Evolutionary conservation across 2,329 filamentous ascomycete species (phyloP).

Genomic region (Xylaria sp.): DNA sequence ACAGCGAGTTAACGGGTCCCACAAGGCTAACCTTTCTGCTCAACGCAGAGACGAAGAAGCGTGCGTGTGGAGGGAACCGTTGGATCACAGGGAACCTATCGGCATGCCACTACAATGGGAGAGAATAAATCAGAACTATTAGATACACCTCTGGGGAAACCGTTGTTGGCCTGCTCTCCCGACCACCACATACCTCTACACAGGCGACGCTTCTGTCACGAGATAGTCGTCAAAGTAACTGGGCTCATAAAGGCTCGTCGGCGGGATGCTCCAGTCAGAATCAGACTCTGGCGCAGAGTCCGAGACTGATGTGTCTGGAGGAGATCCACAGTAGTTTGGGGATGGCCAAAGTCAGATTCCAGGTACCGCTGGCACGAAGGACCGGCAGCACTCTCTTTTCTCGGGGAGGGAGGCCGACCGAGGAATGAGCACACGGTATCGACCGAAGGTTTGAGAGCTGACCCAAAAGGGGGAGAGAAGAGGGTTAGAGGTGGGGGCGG

Average conservation of each 20-base stretch:
- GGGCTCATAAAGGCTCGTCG: conserved; percentile 51
- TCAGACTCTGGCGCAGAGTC: conserved; percentile 50
- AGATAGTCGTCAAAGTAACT: conserved; percentile 44
- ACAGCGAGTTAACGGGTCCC: conserved; percentile 75
- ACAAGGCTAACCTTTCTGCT: conserved; percentile 57
- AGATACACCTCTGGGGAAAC: conserved; percentile 2
- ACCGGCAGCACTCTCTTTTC: conserved; percentile 44
- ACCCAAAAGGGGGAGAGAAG: conserved; percentile 33
- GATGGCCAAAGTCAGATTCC: conserved; percentile 52
- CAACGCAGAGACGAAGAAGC: conserved; percentile 56
- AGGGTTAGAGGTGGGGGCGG: conserved; percentile 25
- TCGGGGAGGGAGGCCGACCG: conserved; percentile 42
- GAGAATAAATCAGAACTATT: conserved; percentile 44
- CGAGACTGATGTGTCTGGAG: conserved; percentile 50
- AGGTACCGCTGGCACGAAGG: conserved; percentile 48
- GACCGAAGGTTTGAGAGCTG: conserved; percentile 29
- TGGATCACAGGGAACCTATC: conserved; percentile 52
- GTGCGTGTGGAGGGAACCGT: conserved; percentile 55
- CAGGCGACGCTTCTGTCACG: conserved; percentile 49
- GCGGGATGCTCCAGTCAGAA: conserved; percentile 50
- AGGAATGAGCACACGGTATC: conserved; percentile 46
- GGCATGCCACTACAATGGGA: conserved; percentile 58
- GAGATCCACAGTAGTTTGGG: conserved; percentile 48
- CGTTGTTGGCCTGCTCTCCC: background rate
- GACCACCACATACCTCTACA: conserved; percentile 50